phyloP scores from a whole-genome alignment of 2,329 filamentous ascomycete species.

The Alternaria burnsii region DNA sequence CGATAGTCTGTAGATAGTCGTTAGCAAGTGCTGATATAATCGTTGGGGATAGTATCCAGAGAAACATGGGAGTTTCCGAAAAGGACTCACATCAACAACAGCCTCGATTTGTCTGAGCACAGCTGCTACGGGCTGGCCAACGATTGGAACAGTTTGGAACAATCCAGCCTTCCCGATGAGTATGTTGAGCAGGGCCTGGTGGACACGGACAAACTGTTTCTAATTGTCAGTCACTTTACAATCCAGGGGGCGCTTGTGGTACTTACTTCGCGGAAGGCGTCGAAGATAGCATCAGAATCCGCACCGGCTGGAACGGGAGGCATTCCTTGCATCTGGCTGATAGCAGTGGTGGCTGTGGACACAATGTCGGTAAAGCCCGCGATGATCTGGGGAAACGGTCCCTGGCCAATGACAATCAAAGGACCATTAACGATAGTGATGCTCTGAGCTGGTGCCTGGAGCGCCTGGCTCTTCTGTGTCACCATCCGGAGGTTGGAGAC shows the following conservation, averaged over 20 bases:
- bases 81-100: conserved; percentile 26
- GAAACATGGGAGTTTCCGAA: fast-evolving
- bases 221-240: not conserved
- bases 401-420: conserved; percentile 19
- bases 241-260: too few relatives aligned
- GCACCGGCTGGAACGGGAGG: conserved; percentile 9
- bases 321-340: conserved; percentile 17
- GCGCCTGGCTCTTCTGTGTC: conserved; percentile 19
- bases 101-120: conserved; percentile 23
- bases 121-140: conserved; percentile 22
- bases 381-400: conserved; percentile 22
- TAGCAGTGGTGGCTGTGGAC: conserved; percentile 6
- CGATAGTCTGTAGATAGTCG: not conserved
- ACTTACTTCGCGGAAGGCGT: conserved; percentile 26
- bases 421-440: conserved; percentile 21
- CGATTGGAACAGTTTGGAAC: conserved; percentile 19
- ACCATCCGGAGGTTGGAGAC: conserved; percentile 18
- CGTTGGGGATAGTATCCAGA: not conserved
- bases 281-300: conserved; percentile 13
- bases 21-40: not conserved
- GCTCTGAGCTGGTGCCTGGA: conserved; percentile 20
- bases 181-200: conserved; percentile 27
- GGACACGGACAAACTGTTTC: conserved; percentile 26
- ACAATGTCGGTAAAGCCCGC: conserved; percentile 22
- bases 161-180: conserved; percentile 28